Percentiles rank a stretch among this genome's conserved stretches.
phyloP scores from a whole-genome alignment of 345 rosid genomes.

The Salix suchowensis region DNA sequence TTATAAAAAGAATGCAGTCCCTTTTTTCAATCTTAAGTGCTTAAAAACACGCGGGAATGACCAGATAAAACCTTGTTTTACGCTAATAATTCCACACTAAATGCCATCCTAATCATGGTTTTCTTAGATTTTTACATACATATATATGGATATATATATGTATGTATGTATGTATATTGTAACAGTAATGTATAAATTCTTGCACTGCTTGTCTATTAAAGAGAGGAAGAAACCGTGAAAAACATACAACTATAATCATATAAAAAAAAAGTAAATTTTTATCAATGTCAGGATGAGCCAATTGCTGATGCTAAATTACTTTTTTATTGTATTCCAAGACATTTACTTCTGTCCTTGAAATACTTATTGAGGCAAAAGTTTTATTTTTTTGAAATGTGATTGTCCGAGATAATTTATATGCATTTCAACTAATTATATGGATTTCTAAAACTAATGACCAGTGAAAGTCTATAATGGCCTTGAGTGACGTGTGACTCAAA shows the following conservation, averaged over 20 bases:
- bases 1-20: no score
- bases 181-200: no score
- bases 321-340: not conserved
- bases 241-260: not conserved
- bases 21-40: no score
- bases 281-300: not conserved
- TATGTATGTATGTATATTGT: no score
- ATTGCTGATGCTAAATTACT: not conserved
- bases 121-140: no score
- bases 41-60: not conserved
- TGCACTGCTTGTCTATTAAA: no score
- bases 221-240: not conserved
- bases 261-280: not conserved
- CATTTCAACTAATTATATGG: rapidly evolving
- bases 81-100: no score
- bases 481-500: rapidly evolving
- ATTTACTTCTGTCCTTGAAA: not conserved
- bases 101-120: no score
- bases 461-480: rapidly evolving
- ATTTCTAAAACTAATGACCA: rapidly evolving
- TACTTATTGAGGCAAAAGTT: no score
- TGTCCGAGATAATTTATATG: rapidly evolving
- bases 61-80: not conserved
- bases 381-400: no score
- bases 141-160: no score